phyloP scores from a whole-genome alignment of 352 stramenopile genomes.

The Phytopythium litorale region DNA sequence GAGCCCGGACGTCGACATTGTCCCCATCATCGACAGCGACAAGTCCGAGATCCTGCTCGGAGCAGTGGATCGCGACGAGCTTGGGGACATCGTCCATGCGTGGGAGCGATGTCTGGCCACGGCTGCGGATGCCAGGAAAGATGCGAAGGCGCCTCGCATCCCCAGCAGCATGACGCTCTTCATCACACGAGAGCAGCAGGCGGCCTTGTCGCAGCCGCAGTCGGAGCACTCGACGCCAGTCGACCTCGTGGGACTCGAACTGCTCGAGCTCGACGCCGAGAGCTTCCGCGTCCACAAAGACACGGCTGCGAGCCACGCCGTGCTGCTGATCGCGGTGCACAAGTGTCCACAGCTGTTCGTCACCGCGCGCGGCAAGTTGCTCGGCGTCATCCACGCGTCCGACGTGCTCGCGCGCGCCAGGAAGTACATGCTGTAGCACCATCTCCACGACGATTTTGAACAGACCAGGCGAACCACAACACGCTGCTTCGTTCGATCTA shows the following conservation, averaged over 20 bases:
- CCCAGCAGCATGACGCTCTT: not conserved
- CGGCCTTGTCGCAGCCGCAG: slow-evolving; percentile 29
- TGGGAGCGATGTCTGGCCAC: slow-evolving; percentile 44
- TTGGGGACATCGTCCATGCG: slow-evolving; percentile 52
- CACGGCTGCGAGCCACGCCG: slow-evolving; percentile 64
- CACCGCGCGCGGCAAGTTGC: slow-evolving; percentile 61
- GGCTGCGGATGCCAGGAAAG: not conserved
- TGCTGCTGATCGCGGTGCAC: slow-evolving; percentile 78
- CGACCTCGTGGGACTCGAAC: slow-evolving; percentile 55
- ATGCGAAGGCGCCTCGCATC: slow-evolving; percentile 4
- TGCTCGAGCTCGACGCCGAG: slow-evolving; percentile 57
- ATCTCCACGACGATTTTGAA: too few species aligned
- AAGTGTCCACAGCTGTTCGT: slow-evolving; percentile 75
- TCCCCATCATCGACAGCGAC: slow-evolving; percentile 66
- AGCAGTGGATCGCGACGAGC: slow-evolving; percentile 51
- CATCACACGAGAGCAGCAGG: slow-evolving; percentile 10
- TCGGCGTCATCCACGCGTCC: slow-evolving; percentile 65
- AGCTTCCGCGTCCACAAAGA: slow-evolving; percentile 71
- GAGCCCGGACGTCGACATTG: slow-evolving; percentile 25
- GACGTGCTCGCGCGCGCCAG: slow-evolving; percentile 63
- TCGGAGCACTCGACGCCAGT: slow-evolving; percentile 26
- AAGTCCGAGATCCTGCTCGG: slow-evolving; percentile 63
- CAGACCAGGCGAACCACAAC: not conserved
- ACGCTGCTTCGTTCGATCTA: not conserved
- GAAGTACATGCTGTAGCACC: slow-evolving; percentile 42